Percentiles rank a stretch among this genome's conserved stretches.
phyloP scores from a whole-genome alignment of 2,329 filamentous ascomycete genomes.

The Raffaelea deltoideospora region DNA sequence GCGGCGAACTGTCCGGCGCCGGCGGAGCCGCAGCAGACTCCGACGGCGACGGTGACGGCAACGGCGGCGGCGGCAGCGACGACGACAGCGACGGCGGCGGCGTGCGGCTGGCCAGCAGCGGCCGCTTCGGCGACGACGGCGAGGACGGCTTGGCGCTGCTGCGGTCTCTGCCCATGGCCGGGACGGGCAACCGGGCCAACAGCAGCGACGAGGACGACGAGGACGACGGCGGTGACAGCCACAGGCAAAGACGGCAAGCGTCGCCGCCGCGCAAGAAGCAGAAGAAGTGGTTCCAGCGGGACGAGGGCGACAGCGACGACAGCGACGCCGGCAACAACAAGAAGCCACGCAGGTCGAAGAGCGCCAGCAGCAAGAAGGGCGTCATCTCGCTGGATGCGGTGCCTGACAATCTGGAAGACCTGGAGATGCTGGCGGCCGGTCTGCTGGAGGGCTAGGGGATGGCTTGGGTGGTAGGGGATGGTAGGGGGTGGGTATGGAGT shows the following conservation, averaged over 20 bases:
- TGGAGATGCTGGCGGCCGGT: constrained; percentile 62
- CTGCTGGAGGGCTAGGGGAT: constrained; percentile 39
- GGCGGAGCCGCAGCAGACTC: too few species aligned
- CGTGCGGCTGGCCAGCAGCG: constrained; percentile 16
- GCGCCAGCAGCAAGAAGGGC: constrained; percentile 18
- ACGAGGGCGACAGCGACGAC: constrained; percentile 21
- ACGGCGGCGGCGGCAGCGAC: constrained; percentile 17
- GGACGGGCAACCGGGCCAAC: constrained; percentile 13
- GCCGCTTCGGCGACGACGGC: constrained; percentile 22
- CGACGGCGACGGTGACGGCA: neutral
- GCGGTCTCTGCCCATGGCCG: constrained; percentile 38
- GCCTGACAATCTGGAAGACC: constrained; percentile 65
- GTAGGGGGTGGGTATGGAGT: too few species aligned
- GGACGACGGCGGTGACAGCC: constrained; percentile 15
- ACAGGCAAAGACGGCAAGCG: constrained; percentile 22
- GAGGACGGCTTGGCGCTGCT: constrained; percentile 43
- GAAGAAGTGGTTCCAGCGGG: constrained; percentile 65
- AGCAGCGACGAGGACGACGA: constrained; percentile 12
- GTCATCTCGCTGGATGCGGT: constrained; percentile 49
- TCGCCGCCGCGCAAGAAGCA: constrained; percentile 42
- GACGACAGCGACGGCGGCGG: constrained; percentile 25
- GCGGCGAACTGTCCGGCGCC: constrained; percentile 16
- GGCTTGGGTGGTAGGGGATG: too few species aligned
- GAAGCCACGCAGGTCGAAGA: constrained; percentile 20
- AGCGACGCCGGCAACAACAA: constrained; percentile 19